phyloP scores from a whole-genome alignment of 2,329 filamentous ascomycete species.

The Penicillium sp. region DNA sequence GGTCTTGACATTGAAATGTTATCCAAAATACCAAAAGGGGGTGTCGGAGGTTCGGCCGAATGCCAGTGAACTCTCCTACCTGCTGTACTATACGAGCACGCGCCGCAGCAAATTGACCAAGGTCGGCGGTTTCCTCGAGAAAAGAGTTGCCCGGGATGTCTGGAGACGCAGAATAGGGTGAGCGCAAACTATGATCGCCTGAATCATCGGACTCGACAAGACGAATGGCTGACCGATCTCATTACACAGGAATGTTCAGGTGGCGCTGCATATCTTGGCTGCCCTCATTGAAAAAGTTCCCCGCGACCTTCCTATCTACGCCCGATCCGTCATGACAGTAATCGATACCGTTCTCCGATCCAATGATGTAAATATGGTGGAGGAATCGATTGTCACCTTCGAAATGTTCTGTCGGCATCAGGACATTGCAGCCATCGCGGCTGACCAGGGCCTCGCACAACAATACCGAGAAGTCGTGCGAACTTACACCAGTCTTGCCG shows the following conservation, averaged over 20 bases:
- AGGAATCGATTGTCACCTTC: constrained; percentile 84
- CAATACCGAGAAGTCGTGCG: constrained; percentile 81
- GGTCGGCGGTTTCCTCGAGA: constrained; percentile 90
- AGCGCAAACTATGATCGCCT: constrained; percentile 30
- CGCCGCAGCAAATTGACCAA: constrained; percentile 94
- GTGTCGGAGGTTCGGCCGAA: constrained; percentile 93
- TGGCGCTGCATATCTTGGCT: constrained; percentile 88
- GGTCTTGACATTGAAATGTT: constrained; percentile 93
- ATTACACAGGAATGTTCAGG: constrained; percentile 74
- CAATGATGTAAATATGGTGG: constrained; percentile 86
- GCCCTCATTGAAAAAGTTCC: constrained; percentile 91
- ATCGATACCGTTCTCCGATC: constrained; percentile 80
- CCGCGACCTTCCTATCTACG: constrained; percentile 86
- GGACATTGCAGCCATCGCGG: constrained; percentile 79
- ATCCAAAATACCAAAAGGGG: constrained; percentile 87
- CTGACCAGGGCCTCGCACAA: constrained; percentile 77
- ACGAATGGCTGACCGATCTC: constrained; percentile 10
- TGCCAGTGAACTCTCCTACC: constrained; percentile 92
- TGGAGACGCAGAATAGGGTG: constrained; percentile 86
- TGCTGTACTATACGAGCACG: constrained; percentile 94
- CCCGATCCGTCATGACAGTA: constrained; percentile 78
- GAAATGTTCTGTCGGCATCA: constrained; percentile 86
- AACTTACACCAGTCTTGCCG: constrained; percentile 77
- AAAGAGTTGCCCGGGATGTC: constrained; percentile 88
- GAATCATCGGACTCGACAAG: background rate